These are phyloP conservation scores for Saturnispora gosingensis DNA, from an alignment of 805 yeast genomes.

Conservation along the genomic window DNA sequence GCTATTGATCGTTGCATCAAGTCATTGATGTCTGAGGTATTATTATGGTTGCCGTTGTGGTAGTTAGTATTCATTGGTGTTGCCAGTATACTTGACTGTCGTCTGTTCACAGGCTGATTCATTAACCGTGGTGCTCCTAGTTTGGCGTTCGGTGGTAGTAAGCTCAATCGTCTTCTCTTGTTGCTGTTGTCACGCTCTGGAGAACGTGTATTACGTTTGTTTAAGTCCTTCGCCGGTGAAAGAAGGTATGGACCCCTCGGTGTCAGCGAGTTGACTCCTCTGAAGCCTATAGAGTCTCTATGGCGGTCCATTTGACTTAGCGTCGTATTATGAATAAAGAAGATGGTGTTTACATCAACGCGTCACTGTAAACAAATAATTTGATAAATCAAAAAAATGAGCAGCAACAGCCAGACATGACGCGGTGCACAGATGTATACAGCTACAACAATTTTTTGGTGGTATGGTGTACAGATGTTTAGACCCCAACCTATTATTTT, in stretches of 20 bases:
- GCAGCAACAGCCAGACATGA: neutral
- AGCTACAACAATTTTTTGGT: no score
- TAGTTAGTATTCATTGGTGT: constrained; percentile 9
- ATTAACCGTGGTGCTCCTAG: constrained; percentile 26
- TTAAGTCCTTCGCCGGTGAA: constrained; percentile 11
- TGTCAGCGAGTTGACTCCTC: constrained; percentile 10
- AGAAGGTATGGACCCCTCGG: constrained; percentile 14
- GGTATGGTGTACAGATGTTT: no score
- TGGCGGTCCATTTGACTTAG: neutral
- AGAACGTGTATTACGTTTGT: constrained; percentile 7
- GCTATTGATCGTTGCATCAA: constrained; percentile 22
- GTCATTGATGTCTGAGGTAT: constrained; percentile 16
- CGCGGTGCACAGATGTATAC: no score
- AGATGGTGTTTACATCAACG: neutral
- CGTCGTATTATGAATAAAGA: neutral
- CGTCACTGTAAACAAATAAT: neutral
- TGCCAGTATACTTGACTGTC: constrained; percentile 17
- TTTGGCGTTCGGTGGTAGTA: constrained; percentile 21
- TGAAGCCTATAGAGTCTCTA: neutral
- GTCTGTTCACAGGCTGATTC: constrained; percentile 15
- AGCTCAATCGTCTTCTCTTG: constrained; percentile 23
- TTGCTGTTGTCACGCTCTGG: constrained; percentile 5
- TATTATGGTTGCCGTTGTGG: neutral
- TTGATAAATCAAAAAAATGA: neutral
- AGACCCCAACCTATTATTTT: no score